phyloP scores from a whole-genome alignment of 495 filamentous ascomycete genomes.

The Xylaria palmicola region DNA sequence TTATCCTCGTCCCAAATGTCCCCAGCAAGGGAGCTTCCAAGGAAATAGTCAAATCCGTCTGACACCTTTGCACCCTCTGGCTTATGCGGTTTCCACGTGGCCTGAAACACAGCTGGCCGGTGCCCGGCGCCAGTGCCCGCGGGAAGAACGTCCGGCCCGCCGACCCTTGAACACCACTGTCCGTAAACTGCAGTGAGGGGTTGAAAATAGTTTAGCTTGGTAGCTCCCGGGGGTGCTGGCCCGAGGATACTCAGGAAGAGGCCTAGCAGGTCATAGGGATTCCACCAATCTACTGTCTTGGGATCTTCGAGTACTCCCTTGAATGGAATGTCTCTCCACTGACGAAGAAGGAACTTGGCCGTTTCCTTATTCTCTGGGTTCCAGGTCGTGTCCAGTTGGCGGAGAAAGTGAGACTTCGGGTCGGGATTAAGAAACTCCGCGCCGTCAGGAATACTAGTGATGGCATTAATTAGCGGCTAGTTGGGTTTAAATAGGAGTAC shows the following conservation, averaged over 20 bases:
- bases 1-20: neutral
- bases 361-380: neutral
- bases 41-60: neutral
- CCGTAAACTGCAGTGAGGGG: neutral
- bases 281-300: neutral
- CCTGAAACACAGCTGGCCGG: neutral
- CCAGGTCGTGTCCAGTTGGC: neutral
- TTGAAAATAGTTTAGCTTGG: neutral
- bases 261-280: constrained; percentile 7
- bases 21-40: neutral
- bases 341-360: neutral
- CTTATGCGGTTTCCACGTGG: neutral
- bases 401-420: too few species aligned
- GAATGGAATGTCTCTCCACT: neutral
- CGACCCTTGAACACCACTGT: neutral
- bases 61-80: neutral
- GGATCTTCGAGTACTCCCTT: neutral
- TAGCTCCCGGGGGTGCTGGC: neutral
- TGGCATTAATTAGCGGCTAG: neutral
- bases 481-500: neutral
- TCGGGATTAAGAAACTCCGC: neutral
- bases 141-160: neutral
- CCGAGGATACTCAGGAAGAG: constrained; percentile 9
- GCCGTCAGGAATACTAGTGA: neutral
- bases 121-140: neutral